Conservation (phyloP, 257 asterid genomes). For the Scutellaria baicalensis region DNA sequence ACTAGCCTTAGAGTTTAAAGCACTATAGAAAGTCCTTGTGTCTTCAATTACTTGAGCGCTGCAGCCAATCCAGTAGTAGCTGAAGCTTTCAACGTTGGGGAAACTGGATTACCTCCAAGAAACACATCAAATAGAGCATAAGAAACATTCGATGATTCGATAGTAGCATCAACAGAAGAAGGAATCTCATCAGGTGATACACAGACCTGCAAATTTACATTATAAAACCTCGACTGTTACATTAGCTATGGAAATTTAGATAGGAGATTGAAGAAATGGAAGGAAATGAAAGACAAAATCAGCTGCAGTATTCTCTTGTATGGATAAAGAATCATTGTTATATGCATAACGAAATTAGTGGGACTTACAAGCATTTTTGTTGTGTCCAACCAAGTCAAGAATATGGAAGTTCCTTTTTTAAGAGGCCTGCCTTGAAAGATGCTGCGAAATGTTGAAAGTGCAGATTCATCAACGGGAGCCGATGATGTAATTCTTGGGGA, state of each 20-base stretch:
- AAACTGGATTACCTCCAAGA: conserved; percentile 77
- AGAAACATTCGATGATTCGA: conserved; percentile 62
- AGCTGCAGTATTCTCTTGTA: no score
- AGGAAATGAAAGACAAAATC: not conserved
- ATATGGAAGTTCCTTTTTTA: conserved; percentile 69
- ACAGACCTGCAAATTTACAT: conserved; percentile 42
- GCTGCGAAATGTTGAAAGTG: conserved; percentile 60
- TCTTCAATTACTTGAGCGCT: conserved; percentile 36
- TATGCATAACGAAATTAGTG: not conserved
- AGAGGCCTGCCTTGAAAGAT: conserved; percentile 70
- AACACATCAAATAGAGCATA: conserved; percentile 79
- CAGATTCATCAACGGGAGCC: conserved; percentile 52
- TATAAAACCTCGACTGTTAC: not conserved
- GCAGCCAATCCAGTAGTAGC: conserved; percentile 52
- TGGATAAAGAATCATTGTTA: not conserved
- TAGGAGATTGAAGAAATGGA: not conserved
- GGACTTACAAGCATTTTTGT: conserved; percentile 67
- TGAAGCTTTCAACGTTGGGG: conserved; percentile 77
- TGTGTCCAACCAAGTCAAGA: conserved; percentile 82
- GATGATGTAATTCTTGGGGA: conserved; percentile 69
- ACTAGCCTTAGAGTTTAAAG: conserved; percentile 7
- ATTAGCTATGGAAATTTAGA: not conserved
- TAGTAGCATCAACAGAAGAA: conserved; percentile 60
- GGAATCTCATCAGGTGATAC: conserved; percentile 62
- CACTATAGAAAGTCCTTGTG: not conserved